phyloP scores from a whole-genome alignment of 805 yeast genomes.

The Wickerhamiella azyma region DNA sequence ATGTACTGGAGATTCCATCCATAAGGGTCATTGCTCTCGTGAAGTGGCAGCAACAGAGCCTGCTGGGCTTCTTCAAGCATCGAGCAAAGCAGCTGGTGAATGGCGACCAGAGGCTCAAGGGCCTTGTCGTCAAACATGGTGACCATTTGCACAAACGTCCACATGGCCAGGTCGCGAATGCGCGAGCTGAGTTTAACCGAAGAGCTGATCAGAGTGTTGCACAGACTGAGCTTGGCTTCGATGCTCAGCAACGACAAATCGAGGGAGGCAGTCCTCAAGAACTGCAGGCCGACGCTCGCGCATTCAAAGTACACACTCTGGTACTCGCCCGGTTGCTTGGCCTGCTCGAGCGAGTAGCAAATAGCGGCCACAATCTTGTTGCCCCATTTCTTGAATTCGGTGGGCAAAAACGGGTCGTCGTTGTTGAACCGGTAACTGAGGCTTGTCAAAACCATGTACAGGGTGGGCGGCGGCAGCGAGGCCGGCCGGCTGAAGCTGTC shows the following conservation, averaged over 20 bases:
- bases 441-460: not conserved
- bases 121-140: not conserved
- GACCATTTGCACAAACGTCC: not conserved
- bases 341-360: not conserved
- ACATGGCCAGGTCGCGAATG: not conserved
- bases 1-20: constrained; percentile 5
- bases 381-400: not conserved
- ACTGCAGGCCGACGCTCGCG: not conserved
- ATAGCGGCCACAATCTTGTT: not conserved
- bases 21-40: not conserved
- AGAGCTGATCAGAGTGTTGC: not conserved
- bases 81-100: not conserved
- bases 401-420: not conserved
- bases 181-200: not conserved
- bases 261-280: not conserved
- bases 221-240: not conserved
- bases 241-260: not conserved
- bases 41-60: not conserved
- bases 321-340: not conserved
- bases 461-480: not conserved
- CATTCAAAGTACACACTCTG: not conserved
- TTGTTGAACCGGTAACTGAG: not conserved
- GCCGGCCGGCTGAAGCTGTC: not conserved
- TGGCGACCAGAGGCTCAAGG: not conserved
- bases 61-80: not conserved